Base-by-base conservation (phyloP, 2,329 filamentous ascomycete species). In the Colletotrichum sp. region DNA sequence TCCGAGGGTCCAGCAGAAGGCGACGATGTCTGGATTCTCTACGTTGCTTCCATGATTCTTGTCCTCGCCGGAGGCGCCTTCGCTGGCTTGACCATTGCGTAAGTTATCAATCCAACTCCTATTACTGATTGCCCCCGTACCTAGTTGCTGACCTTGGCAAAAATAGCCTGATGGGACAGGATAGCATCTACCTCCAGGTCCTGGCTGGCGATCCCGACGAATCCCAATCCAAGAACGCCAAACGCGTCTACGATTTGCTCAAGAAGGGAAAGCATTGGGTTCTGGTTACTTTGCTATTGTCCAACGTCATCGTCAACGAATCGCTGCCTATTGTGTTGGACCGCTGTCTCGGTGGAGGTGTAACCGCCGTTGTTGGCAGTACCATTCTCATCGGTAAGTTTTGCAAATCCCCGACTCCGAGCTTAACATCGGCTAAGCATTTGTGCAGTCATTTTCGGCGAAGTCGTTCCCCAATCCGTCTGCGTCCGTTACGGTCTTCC, bases 301-400 rank as follows among this genome's bases (percentile, higher is more conserved):
- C 96, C 84, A 99, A 99, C 84, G 97, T 99, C 82, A 98, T 99
- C 81, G 98, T 98, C 79, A 99, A 99, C 85, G 97, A 99, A 86
- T 98, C 96, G 4, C 89, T 98, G 16, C 97, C 97, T 32, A 98
- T 99, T 77, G 95, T 99, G 13, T 91, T 99, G 68, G 97, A 99
- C 85, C 91, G 97, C 72, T 98, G 96, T 72, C 91, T 99, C 21
- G 97, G 97, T 34, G 97, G 97, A 79, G 97, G 97, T 78, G 96
- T 98, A 89, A 96, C 96, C 77, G 97, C 97, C 77, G 95, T 99
- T 26, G 90, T 99, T 69, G 96, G 96, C 81, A 98, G 95, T 88
- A 99, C 97, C 2, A 92, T 98, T 16, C 87, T 99, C 78, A 99
- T 99, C 85, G 96, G 96, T 98, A 92, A 79, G 91, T 82, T 32